A percentile compares a stretch with the other conserved stretches of the same genome.
Conservation (phyloP, 2,329 filamentous ascomycete genomes). For the Hymenoscyphus repandus region DNA sequence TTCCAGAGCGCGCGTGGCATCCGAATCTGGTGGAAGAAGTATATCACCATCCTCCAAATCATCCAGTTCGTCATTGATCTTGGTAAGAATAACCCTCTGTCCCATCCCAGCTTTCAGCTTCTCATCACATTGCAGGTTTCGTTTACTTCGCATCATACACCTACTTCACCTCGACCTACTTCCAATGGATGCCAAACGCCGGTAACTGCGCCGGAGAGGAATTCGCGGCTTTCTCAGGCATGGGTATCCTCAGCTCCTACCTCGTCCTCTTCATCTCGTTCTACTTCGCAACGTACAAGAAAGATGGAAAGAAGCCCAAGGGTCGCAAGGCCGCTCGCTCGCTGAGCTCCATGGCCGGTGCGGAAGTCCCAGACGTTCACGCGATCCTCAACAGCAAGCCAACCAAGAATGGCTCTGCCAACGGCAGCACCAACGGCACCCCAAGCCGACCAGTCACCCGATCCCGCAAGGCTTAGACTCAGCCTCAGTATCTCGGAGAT, state of each 20-base stretch:
- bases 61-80: slow-evolving; percentile 96
- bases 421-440: slow-evolving; percentile 34
- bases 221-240: slow-evolving; percentile 89
- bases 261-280: slow-evolving; percentile 98
- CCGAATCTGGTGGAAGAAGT: slow-evolving; percentile 99
- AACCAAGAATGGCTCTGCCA: slow-evolving; percentile 35
- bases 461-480: slow-evolving; percentile 32
- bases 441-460: slow-evolving; percentile 28
- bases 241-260: slow-evolving; percentile 89
- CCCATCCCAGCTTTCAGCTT: neutral
- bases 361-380: slow-evolving; percentile 30
- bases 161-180: slow-evolving; percentile 93
- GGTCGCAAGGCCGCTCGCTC: slow-evolving; percentile 67
- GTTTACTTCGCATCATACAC: slow-evolving; percentile 99
- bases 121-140: slow-evolving; percentile 58
- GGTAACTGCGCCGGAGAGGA: slow-evolving; percentile 93
- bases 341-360: slow-evolving; percentile 44
- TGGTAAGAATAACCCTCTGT: slow-evolving; percentile 46
- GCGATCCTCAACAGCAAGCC: slow-evolving; percentile 31
- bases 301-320: slow-evolving; percentile 72
- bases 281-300: slow-evolving; percentile 95
- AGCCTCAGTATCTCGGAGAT: neutral
- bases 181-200: slow-evolving; percentile 72
- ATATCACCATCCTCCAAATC: slow-evolving; percentile 97
- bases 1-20: slow-evolving; percentile 97